These are phyloP conservation scores for Colletotrichum nymphaeae DNA, from an alignment of 2,329 filamentous ascomycete genomes.

Conservation along the genomic window DNA sequence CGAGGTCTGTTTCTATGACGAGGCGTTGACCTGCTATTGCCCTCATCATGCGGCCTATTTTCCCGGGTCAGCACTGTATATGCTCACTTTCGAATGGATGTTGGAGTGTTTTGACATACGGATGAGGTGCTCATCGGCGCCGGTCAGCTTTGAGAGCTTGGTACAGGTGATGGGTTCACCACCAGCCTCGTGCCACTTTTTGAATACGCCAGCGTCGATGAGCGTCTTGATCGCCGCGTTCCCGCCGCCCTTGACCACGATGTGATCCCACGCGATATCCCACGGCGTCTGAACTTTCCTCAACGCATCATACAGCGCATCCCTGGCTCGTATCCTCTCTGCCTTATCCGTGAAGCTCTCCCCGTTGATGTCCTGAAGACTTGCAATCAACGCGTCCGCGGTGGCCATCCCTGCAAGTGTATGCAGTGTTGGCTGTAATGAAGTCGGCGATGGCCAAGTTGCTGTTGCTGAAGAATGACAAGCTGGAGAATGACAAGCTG, in stretches of 20 bases:
- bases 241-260: conserved; percentile 47
- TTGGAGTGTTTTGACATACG: conserved; percentile 37
- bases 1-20: conserved; percentile 46
- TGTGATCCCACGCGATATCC: conserved; percentile 52
- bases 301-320: conserved; percentile 45
- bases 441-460: not conserved
- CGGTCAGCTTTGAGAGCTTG: conserved; percentile 47
- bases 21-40: conserved; percentile 49
- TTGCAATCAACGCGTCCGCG: conserved; percentile 40
- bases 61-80: not conserved
- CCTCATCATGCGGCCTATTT: conserved; percentile 48
- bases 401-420: conserved; percentile 37
- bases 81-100: no score
- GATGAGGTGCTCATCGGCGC: conserved; percentile 46
- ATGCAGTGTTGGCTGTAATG: not conserved
- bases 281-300: conserved; percentile 49
- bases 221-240: conserved; percentile 49
- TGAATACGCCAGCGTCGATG: conserved; percentile 50
- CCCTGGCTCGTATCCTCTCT: conserved; percentile 46
- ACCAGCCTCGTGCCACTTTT: conserved; percentile 47
- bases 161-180: conserved; percentile 43
- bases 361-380: conserved; percentile 41
- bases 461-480: not conserved
- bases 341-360: conserved; percentile 45
- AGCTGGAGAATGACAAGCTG: not conserved